A percentile compares a stretch with the other conserved stretches of the same genome.
phyloP scores from a whole-genome alignment of 768 basidiomycete species.

The Mycena sanguinolenta region DNA sequence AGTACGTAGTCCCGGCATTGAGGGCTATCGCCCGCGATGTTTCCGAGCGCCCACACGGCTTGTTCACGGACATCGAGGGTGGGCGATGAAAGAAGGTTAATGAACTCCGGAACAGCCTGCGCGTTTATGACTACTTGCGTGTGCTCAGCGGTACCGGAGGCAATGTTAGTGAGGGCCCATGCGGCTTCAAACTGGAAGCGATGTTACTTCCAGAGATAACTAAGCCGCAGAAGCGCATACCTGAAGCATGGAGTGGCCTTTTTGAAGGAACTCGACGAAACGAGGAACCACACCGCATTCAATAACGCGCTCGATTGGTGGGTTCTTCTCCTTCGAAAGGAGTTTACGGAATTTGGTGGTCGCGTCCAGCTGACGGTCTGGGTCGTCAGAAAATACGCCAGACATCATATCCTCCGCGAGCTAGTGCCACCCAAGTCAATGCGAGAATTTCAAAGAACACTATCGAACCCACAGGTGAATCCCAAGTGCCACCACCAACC shows the following conservation, averaged over 20 bases:
- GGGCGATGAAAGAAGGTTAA: constrained; percentile 93
- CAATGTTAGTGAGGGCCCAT: constrained; percentile 98
- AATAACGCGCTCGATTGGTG: constrained; percentile 98
- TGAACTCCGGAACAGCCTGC: constrained; percentile 96
- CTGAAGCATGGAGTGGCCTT: constrained; percentile 87
- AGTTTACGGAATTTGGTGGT: constrained; percentile 99
- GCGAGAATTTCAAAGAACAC: constrained; percentile 28
- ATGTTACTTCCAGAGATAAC: background rate
- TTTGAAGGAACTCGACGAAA: constrained; percentile 94
- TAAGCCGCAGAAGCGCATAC: constrained; percentile 52
- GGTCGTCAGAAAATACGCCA: constrained; percentile 92
- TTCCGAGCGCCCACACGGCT: constrained; percentile 99
- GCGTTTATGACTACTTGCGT: constrained; percentile 98
- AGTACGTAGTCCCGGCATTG: constrained; percentile 97
- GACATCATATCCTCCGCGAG: constrained; percentile 93
- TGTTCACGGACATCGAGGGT: constrained; percentile 98
- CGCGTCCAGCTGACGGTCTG: constrained; percentile 94
- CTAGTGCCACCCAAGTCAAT: constrained; percentile 52
- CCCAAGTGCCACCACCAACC: constrained; percentile 76
- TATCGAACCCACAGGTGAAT: constrained; percentile 74
- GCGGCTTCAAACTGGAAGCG: constrained; percentile 89
- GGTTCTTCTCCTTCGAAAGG: constrained; percentile 99
- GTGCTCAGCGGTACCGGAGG: constrained; percentile 97
- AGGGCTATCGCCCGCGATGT: constrained; percentile 99
- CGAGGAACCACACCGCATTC: constrained; percentile 97